A percentile compares a stretch with the other conserved stretches of the same genome.
These are phyloP conservation scores for Trichoderma koningii DNA, from an alignment of 2,329 filamentous ascomycete species.

Conservation along the genomic window DNA sequence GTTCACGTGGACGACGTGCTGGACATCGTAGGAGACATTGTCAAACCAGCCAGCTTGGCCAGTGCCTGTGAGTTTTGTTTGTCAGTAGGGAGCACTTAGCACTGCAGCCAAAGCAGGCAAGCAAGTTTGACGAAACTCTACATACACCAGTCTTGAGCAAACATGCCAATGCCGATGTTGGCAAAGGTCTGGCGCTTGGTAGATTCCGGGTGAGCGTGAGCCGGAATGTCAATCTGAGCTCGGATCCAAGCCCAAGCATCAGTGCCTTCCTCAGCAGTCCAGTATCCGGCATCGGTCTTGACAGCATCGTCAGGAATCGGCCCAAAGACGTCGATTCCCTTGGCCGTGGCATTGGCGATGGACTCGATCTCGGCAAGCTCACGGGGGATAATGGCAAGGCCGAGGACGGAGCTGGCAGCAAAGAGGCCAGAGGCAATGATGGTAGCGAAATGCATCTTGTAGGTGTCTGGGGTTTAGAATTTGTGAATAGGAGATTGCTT, in stretches of 20 bases:
- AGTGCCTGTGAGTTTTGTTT: constrained; percentile 17
- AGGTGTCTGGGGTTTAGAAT: background rate
- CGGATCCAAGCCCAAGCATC: constrained; percentile 32
- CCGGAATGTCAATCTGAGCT: constrained; percentile 30
- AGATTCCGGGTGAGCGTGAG: background rate
- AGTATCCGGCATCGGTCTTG: constrained; percentile 28
- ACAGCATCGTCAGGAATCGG: constrained; percentile 31
- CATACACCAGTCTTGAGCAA: constrained; percentile 29
- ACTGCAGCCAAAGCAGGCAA: too few relatives aligned
- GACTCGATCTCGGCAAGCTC: background rate
- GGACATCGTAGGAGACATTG: constrained; percentile 29
- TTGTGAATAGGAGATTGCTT: background rate
- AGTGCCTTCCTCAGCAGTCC: constrained; percentile 30
- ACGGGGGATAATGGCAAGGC: constrained; percentile 3
- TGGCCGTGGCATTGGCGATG: constrained; percentile 11
- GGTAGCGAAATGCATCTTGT: constrained; percentile 18
- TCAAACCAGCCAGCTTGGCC: constrained; percentile 30
- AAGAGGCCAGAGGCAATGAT: constrained; percentile 5
- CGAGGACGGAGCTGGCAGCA: constrained; percentile 2
- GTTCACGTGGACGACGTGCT: constrained; percentile 25
- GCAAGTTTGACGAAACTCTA: background rate
- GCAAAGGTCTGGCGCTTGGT: constrained; percentile 29
- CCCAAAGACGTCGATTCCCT: constrained; percentile 31
- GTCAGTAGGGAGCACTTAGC: background rate
- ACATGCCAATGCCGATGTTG: constrained; percentile 31